These are phyloP conservation scores for Paramecium sonneborni DNA, from an alignment of 73 alveolate genomes.

Conservation along the genomic window DNA sequence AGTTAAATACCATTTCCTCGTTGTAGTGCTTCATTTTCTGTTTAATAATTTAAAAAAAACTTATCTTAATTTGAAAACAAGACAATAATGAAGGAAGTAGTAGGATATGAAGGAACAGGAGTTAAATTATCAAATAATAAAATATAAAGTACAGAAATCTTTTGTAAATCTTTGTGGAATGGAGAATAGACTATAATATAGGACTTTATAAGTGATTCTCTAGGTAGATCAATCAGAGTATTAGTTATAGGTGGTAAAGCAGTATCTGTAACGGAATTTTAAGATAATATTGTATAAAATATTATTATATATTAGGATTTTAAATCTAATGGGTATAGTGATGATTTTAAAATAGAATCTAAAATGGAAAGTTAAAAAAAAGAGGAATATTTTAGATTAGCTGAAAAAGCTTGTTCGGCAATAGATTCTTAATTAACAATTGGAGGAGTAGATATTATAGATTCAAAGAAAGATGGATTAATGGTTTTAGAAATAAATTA, in stretches of 20 bases:
- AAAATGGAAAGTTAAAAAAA: neutral
- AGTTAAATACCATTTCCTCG: neutral
- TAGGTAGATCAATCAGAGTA: constrained; percentile 16
- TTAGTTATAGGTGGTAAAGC: constrained; percentile 34
- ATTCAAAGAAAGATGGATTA: neutral
- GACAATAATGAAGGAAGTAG: neutral
- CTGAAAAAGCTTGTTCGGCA: neutral
- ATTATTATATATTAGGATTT: neutral
- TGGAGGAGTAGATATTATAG: constrained; percentile 27
- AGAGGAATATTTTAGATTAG: neutral
- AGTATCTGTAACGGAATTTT: neutral
- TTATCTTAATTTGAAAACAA: neutral
- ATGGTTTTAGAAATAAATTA: constrained; percentile 1
- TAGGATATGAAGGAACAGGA: constrained; percentile 28
- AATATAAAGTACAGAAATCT: neutral
- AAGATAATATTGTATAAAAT: neutral
- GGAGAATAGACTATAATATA: neutral
- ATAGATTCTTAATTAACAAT: neutral
- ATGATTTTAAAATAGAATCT: neutral
- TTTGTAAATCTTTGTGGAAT: neutral
- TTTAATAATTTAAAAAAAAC: neutral
- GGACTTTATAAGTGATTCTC: neutral
- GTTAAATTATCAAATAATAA: neutral
- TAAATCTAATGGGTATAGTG: constrained; percentile 40
- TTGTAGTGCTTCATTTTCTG: neutral